These are phyloP conservation scores for Paramecium caudatum DNA, from an alignment of 73 alveolate species.

Conservation along the genomic window DNA sequence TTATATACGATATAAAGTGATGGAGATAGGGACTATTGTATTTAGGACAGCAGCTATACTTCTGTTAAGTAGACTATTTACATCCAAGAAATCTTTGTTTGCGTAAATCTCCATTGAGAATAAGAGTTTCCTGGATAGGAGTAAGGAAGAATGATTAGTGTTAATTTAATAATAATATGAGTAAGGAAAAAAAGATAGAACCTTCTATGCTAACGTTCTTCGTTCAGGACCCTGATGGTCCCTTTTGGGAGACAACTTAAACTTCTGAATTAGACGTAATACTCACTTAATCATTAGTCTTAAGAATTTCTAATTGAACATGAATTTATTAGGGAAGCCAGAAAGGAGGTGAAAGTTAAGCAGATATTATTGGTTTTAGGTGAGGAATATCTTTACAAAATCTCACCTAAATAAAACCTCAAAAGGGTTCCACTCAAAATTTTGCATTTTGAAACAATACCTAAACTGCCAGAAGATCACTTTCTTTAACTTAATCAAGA, in stretches of 20 bases:
- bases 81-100: constrained; percentile 29
- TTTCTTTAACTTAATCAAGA: constrained; percentile 22
- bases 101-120: constrained; percentile 42
- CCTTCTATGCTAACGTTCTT: constrained; percentile 49
- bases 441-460: not conserved
- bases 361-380: constrained; percentile 38
- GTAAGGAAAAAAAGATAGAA: constrained; percentile 32
- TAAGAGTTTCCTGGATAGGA: constrained; percentile 59
- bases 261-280: constrained; percentile 57
- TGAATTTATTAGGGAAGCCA: constrained; percentile 33
- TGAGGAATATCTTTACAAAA: constrained; percentile 21
- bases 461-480: constrained; percentile 62
- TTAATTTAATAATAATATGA: not conserved
- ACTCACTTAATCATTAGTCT: not conserved
- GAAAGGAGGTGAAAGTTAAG: not conserved
- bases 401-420: constrained; percentile 40
- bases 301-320: constrained; percentile 41
- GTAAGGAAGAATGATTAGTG: constrained; percentile 42
- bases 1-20: constrained; percentile 46
- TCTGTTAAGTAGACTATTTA: constrained; percentile 32
- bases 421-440: constrained; percentile 51
- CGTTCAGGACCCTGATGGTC: not conserved
- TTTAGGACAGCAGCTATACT: constrained; percentile 48
- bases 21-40: constrained; percentile 49
- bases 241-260: constrained; percentile 37